Evolutionary conservation across 257 asterid species (phyloP).

Genomic region (Nyctanthes arbortristis): DNA sequence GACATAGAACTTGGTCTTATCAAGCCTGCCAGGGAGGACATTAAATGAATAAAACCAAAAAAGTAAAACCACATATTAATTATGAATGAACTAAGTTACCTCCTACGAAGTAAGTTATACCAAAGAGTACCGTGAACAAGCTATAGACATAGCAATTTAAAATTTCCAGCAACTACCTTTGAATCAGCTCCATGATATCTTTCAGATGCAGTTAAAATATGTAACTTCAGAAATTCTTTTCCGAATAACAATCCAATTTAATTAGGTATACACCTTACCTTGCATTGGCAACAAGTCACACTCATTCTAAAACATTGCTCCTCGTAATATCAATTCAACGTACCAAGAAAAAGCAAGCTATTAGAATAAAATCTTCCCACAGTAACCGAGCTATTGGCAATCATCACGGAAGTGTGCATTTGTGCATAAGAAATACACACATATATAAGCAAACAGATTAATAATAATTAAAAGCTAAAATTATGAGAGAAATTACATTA

Average conservation of each 20-base stretch:
- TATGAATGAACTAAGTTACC: background rate
- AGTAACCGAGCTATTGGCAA: background rate
- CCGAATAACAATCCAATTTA: background rate
- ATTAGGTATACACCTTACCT: background rate
- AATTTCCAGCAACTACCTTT: background rate
- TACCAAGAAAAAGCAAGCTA: background rate
- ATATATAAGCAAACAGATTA: background rate
- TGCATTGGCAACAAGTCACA: background rate
- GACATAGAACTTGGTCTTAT: conserved; percentile 73
- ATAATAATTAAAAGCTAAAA: background rate
- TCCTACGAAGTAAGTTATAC: background rate
- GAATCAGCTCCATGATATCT: background rate
- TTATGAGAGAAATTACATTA: conserved; percentile 4
- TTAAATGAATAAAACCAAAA: conserved; percentile 16
- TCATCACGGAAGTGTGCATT: background rate
- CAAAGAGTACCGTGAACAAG: background rate
- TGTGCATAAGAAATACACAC: background rate
- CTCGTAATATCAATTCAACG: background rate
- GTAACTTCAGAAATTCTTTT: background rate
- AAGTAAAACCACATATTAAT: conserved; percentile 4
- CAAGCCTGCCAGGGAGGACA: conserved; percentile 59
- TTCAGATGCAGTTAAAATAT: background rate
- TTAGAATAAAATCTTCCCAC: conserved; percentile 1
- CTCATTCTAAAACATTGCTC: background rate
- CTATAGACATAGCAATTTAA: background rate